phyloP scores from a whole-genome alignment of 2,329 filamentous ascomycete species.

The Colletotrichum plurivorum region DNA sequence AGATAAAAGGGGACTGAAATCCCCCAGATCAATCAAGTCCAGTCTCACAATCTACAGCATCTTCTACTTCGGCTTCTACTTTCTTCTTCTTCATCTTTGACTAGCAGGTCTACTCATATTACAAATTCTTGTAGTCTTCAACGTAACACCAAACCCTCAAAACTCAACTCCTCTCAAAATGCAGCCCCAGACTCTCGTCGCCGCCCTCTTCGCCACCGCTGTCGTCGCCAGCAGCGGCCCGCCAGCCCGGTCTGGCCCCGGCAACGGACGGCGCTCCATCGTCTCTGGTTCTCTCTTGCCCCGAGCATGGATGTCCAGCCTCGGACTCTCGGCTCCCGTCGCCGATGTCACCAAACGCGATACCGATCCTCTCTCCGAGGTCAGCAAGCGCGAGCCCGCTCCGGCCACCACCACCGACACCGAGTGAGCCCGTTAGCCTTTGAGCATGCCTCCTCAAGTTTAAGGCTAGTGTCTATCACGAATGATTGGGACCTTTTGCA shows the following conservation, averaged over 20 bases:
- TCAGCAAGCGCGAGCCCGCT: too few relatives aligned
- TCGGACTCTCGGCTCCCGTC: background rate
- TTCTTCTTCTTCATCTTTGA: background rate
- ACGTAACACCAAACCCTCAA: background rate
- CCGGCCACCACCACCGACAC: too few relatives aligned
- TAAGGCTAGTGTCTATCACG: too few relatives aligned
- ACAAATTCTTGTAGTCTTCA: background rate
- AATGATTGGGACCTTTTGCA: too few relatives aligned
- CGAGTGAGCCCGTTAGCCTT: too few relatives aligned
- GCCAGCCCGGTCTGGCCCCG: background rate
- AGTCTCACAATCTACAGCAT: background rate
- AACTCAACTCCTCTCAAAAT: background rate
- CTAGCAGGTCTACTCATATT: background rate
- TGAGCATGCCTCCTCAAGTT: too few relatives aligned
- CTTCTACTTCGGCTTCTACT: too few relatives aligned
- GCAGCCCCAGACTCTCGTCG: background rate
- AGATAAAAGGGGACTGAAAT: background rate
- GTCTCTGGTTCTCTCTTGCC: background rate
- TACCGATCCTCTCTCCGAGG: background rate
- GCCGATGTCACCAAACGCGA: conserved; percentile 6
- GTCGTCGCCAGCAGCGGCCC: background rate
- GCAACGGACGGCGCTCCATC: background rate
- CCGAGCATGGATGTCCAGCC: background rate
- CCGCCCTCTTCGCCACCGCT: background rate
- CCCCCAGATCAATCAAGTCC: background rate